Conservation (phyloP, 2,329 filamentous ascomycete genomes). For the Cercospora janseana region DNA sequence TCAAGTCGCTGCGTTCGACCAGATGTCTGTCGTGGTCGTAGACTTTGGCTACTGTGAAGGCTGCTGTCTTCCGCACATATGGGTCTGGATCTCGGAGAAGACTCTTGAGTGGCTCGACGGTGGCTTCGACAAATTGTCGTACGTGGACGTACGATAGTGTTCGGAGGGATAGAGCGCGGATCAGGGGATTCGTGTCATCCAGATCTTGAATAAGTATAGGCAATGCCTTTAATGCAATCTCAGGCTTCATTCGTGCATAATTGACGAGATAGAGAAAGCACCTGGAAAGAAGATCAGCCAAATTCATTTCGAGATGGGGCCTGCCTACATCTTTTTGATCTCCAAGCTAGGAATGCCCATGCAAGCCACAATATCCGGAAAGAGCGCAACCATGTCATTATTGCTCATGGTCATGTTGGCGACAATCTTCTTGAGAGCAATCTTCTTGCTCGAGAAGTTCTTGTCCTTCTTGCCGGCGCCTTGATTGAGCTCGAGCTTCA, state of each 20-base stretch:
- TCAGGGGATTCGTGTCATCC: slow-evolving; percentile 87
- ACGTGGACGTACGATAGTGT: slow-evolving; percentile 99
- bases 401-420: slow-evolving; percentile 99
- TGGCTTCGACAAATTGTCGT: slow-evolving; percentile 89
- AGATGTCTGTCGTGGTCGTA: slow-evolving; percentile 93
- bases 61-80: slow-evolving; percentile 95
- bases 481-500: slow-evolving; percentile 74
- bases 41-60: slow-evolving; percentile 93
- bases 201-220: slow-evolving; percentile 76
- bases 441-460: slow-evolving; percentile 92
- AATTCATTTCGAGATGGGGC: background rate
- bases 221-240: slow-evolving; percentile 88
- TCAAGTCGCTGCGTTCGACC: slow-evolving; percentile 87
- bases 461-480: slow-evolving; percentile 97
- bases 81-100: slow-evolving; percentile 84
- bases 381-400: slow-evolving; percentile 97
- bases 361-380: slow-evolving; percentile 90
- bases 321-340: slow-evolving; percentile 95
- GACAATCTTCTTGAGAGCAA: slow-evolving; percentile 98
- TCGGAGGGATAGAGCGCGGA: slow-evolving; percentile 84
- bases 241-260: slow-evolving; percentile 90
- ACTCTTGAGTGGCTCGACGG: slow-evolving; percentile 76
- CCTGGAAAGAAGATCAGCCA: slow-evolving; percentile 55
- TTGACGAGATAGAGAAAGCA: slow-evolving; percentile 97
- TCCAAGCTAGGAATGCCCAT: slow-evolving; percentile 94